Base-by-base conservation (phyloP, 257 asterid species). In the Solanum bulbocastanum region DNA sequence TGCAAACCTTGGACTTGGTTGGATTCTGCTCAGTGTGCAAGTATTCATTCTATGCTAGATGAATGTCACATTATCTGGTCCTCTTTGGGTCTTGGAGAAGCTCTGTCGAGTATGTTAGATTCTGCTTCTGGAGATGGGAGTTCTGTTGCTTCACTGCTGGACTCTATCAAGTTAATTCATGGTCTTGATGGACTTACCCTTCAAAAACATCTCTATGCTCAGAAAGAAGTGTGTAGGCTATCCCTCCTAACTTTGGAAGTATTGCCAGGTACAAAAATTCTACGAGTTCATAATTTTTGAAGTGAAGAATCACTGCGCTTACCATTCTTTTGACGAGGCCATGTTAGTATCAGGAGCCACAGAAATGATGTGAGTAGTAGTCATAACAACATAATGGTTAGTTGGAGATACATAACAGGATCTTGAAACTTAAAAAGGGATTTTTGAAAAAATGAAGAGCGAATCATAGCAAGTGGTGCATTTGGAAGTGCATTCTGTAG, bases 1-100 rank as follows among this genome's bases (percentile, higher is more conserved):
- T 96, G 93, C 93, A 94, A 92, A 91, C 98, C 96, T 37, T 94
- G 98, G 98, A 92, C 88, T 33, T 86, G 92, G 81, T 92, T 89
- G 33, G 72, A 89, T 92, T 89, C 92, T 25, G 71, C 71, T 69
- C 93, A 89, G 68, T 86, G 88, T 40, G 90, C 93, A 75, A 87
- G 88, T 87, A 79, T 95, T 40, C 66, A 84, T 90, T 87, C 86
- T 73, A 91, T 90, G 90, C 89, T 94, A 69, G 93, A 94, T 86
- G 94, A 94, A 88, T 96, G 98, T 83, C 96, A 89, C 87, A 81
- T 83, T 60, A 42, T 89, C 16, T 95, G 98, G 98, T 90, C 91
- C 87, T 87, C 91, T 87, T 93, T 94, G 49, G 96, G 98, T 78
- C 94, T 96, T 88, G 93, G 89, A 90, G 93, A 92, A 91, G 96